phyloP scores from a whole-genome alignment of 1,139 yeast species.

The Pichia sp. region DNA sequence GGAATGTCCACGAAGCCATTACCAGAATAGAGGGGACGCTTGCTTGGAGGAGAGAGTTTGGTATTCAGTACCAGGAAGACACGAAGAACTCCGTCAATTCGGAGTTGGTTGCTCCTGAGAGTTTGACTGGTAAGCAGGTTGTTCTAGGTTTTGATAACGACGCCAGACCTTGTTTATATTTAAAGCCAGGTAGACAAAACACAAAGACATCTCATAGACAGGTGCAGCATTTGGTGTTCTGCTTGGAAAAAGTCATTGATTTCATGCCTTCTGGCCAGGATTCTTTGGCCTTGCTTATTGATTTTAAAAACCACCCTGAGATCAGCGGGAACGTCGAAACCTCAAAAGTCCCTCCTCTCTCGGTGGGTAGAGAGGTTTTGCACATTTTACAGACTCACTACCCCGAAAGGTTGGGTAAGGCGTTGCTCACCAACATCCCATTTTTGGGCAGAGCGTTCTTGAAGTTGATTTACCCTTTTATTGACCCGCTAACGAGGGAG shows the following conservation, averaged over 20 bases:
- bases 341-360: constrained; percentile 76
- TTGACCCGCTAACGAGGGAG: constrained; percentile 90
- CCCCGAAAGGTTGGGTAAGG: constrained; percentile 92
- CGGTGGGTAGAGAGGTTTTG: constrained; percentile 75
- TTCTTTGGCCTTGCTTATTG: constrained; percentile 80
- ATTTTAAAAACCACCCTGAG: constrained; percentile 68
- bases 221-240: constrained; percentile 87
- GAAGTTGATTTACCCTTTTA: constrained; percentile 86
- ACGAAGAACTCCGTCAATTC: constrained; percentile 42
- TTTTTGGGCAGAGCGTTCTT: constrained; percentile 89
- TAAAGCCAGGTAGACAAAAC: constrained; percentile 90
- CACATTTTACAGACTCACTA: constrained; percentile 90
- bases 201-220: constrained; percentile 83
- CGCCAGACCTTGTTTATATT: constrained; percentile 81
- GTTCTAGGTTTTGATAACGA: constrained; percentile 86
- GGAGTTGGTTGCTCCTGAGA: constrained; percentile 63
- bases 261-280: constrained; percentile 97
- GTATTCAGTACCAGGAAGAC: constrained; percentile 42
- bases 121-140: constrained; percentile 83
- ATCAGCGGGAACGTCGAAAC: constrained; percentile 44
- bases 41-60: constrained; percentile 91
- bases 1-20: constrained; percentile 70
- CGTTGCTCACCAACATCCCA: constrained; percentile 86
- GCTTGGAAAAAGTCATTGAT: constrained; percentile 85
- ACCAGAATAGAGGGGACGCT: constrained; percentile 70